Evolutionary conservation across 2,329 filamentous ascomycete species (phyloP), one percentile per base, ranked within the genome.

Genomic region (Pseudogymnoascus sp.): DNA sequence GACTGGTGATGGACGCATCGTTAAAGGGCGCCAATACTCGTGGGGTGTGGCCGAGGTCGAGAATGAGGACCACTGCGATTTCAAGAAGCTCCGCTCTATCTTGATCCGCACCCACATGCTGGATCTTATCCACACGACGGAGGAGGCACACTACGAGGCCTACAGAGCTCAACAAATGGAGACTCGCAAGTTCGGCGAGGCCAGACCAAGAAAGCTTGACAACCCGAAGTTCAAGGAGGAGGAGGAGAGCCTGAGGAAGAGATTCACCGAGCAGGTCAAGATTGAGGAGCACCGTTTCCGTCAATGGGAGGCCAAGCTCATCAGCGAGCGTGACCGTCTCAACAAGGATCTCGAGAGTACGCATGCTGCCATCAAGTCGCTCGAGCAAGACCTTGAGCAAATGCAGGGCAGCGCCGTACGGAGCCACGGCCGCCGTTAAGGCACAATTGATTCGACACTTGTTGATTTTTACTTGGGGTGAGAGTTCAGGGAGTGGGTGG

Each of bases 221-320:
- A 99, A 99, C 84, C 95, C 95, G 80, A 99, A 99, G 84, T 99
- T 97, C 86, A 99, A 99, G 87, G 95, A 99, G 78, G 95, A 99
- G 80, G 95, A 99, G 77, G 95, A 99, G 84, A 90, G 91, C 66
- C 87, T 99, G 69, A 88, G 95, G 80, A 99, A 99, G 88, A 88
- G 96, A 72, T 99, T 99, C 81, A 99, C 95, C 71, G 95, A 99
- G 82, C 95, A 99, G 79, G 95, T 99, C 83, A 99, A 99, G 90
- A 90, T 99, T 74, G 96, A 99, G 83, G 95, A 99, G 82, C 92
- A 96, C 82, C 88, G 95, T 69, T 99, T 99, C 88, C 88, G 96
- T 79, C 90, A 96, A 80, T 99, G 95, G 95, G 95, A 99, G 82
- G 95, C 99, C 87, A 97, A 97, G 86, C 90, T 99, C 77, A 99